A percentile compares a stretch with the other conserved stretches of the same genome.
phyloP scores from a whole-genome alignment of 2,329 filamentous ascomycete species.

The Davidsoniella neocaledoniae region DNA sequence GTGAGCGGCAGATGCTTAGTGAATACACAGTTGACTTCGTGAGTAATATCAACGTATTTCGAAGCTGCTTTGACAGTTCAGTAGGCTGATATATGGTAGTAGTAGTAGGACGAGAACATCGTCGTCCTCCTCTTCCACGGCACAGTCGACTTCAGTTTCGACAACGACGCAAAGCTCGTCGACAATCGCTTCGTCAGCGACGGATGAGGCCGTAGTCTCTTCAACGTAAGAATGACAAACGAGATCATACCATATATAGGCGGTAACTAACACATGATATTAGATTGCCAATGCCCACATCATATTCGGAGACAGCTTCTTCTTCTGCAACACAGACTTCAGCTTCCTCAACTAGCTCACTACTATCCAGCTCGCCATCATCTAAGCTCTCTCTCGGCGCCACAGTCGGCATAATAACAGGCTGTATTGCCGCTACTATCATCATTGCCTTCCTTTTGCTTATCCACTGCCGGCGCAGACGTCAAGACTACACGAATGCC shows the following conservation, averaged over 20 bases:
- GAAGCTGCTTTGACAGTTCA: background rate
- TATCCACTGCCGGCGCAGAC: constrained; percentile 3
- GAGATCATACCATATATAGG: too few relatives aligned
- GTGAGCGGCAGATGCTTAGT: constrained; percentile 7
- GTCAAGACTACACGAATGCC: constrained; percentile 1
- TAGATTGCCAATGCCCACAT: too few relatives aligned
- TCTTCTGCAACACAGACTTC: background rate
- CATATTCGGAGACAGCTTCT: background rate
- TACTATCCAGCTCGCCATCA: background rate
- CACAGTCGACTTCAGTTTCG: background rate
- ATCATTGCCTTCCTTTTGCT: constrained; percentile 4
- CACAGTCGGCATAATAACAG: constrained; percentile 7
- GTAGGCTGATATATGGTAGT: background rate
- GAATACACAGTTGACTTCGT: background rate
- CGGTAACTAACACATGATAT: too few relatives aligned
- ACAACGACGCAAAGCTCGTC: background rate
- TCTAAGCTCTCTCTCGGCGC: constrained; percentile 6
- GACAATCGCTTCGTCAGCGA: background rate
- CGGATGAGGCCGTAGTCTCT: background rate
- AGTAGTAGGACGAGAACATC: background rate
- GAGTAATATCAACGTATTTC: background rate
- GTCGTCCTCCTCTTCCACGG: background rate
- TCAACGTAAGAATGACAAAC: background rate
- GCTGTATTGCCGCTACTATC: constrained; percentile 2
- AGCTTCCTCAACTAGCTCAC: background rate